Percentiles rank a stretch among this genome's conserved stretches.
Conservation (phyloP, 169 alveolate species). For the Eimeria brunetti region DNA sequence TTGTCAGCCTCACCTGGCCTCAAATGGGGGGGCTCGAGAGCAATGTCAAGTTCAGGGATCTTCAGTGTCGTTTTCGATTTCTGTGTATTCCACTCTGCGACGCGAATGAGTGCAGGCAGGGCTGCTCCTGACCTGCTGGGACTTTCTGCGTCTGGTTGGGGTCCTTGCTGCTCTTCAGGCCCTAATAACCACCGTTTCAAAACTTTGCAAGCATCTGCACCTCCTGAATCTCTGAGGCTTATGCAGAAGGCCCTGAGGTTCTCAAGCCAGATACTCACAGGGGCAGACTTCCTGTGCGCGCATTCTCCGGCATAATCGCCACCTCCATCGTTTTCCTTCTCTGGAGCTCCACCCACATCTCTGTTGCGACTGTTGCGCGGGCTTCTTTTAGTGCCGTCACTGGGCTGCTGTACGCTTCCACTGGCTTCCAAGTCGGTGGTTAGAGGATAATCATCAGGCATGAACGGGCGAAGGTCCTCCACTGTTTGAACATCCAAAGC, state of each 20-base stretch:
- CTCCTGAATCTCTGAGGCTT: neutral
- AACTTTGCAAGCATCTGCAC: neutral
- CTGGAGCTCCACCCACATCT: neutral
- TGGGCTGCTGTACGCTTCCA: neutral
- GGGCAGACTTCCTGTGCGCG: slow-evolving; percentile 3
- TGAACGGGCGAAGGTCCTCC: slow-evolving; percentile 41
- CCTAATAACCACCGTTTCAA: slow-evolving; percentile 30
- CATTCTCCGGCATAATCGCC: neutral
- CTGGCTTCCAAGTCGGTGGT: slow-evolving; percentile 8
- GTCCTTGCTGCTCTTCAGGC: neutral
- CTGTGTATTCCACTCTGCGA: slow-evolving; percentile 44
- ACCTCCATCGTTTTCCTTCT: neutral
- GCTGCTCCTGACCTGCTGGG: slow-evolving; percentile 14
- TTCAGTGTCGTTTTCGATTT: neutral
- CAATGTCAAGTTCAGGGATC: slow-evolving; percentile 21
- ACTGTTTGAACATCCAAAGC: slow-evolving; percentile 44
- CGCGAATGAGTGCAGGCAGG: slow-evolving; percentile 24
- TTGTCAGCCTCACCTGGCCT: slow-evolving; percentile 32
- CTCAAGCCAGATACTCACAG: slow-evolving; percentile 18
- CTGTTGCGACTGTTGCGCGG: neutral
- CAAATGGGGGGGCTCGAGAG: slow-evolving; percentile 15
- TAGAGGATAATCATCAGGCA: slow-evolving; percentile 25
- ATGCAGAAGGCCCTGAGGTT: slow-evolving; percentile 26
- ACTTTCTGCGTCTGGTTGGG: slow-evolving; percentile 4
- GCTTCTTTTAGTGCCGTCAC: neutral